A percentile compares a stretch with the other conserved stretches of the same genome.
These are phyloP conservation scores for Cryptococcus sp. DNA, from an alignment of 1,284 basidiomycete genomes.

Conservation along the genomic window DNA sequence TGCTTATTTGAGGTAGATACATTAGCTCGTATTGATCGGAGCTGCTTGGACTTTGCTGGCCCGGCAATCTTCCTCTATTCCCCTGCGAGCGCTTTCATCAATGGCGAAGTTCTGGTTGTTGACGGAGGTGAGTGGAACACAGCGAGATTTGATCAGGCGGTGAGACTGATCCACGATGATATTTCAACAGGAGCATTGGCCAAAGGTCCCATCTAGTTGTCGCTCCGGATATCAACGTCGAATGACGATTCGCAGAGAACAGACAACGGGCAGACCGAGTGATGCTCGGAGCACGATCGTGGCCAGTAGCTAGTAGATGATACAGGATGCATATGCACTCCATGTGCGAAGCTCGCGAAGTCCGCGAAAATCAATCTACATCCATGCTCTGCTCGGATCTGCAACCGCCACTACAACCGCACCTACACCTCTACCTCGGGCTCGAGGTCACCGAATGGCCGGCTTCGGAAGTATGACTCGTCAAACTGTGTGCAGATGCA, in stretches of 20 bases:
- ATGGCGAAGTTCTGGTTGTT: constrained; percentile 63
- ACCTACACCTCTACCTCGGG: constrained; percentile 58
- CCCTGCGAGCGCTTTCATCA: constrained; percentile 78
- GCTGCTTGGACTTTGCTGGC: constrained; percentile 73
- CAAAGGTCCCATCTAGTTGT: constrained; percentile 21
- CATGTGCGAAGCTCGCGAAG: neutral
- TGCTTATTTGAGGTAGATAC: too few species aligned
- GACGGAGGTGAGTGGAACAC: constrained; percentile 16
- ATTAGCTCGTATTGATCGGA: too few species aligned
- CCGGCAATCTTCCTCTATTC: constrained; percentile 81
- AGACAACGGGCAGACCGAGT: too few species aligned
- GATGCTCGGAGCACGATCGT: too few species aligned
- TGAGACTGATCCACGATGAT: too few species aligned
- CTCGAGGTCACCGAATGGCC: constrained; percentile 86
- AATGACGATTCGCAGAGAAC: too few species aligned
- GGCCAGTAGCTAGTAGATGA: neutral
- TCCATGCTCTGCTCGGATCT: too few species aligned
- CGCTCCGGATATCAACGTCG: too few species aligned
- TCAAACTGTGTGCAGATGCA: constrained; percentile 64
- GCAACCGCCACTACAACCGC: constrained; percentile 2
- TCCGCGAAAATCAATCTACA: too few species aligned
- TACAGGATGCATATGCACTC: constrained; percentile 21
- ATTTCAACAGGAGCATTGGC: constrained; percentile 13
- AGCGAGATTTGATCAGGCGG: too few species aligned
- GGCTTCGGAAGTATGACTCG: constrained; percentile 83